Base-by-base conservation (phyloP, 306 rosid genomes). In the Sicyos baderoa region DNA sequence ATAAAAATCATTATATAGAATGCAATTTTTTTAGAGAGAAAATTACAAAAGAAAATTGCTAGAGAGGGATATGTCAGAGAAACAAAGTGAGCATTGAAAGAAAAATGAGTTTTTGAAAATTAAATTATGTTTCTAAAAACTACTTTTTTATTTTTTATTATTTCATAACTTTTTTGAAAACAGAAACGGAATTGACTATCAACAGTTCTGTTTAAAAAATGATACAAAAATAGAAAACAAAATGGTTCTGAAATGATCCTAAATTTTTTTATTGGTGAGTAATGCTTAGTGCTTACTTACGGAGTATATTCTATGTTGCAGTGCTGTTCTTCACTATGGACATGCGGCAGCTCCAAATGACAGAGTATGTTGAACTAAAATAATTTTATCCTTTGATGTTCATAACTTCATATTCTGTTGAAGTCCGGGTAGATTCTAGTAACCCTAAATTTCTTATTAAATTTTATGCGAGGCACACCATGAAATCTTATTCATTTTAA, bases 321-420 rank as follows among this genome's bases (percentile, higher is more conserved):
- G 96, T 77, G 82, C 95, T 35, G 90, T 89, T 75, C 97, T 91
- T 71, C 97, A 87, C 82, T 89, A 91, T 42, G 96, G 97, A 65
- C 95, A 91, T 84, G 90, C 96, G 47, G 96, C 88, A 70, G 95
- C 97, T 86, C 96, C 97, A 71, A 91, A 91, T 80, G 96, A 91
- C 79, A 84, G 82, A 89, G 90, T 87, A 83, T 23, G 74, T 4
- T 60, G 47, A 21, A 76, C n/a, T 42, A 15, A 47, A 61, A 75
- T 19, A 23, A 57, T 40, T 4, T 63, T 45, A n/a, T 71, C 19
- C 63, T 67, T 63, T 75, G 53, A 56, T 64, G n/a, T 62, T 62
- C 5, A 18, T 40, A 6, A n/a, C n/a, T n/a, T n/a, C n/a, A n/a
- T n/a, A n/a, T n/a, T 45, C n/a, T 12, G 52, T 10, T 63, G 53